Conservation (phyloP, 306 rosid genomes). For the Pyrus betulifolia region DNA sequence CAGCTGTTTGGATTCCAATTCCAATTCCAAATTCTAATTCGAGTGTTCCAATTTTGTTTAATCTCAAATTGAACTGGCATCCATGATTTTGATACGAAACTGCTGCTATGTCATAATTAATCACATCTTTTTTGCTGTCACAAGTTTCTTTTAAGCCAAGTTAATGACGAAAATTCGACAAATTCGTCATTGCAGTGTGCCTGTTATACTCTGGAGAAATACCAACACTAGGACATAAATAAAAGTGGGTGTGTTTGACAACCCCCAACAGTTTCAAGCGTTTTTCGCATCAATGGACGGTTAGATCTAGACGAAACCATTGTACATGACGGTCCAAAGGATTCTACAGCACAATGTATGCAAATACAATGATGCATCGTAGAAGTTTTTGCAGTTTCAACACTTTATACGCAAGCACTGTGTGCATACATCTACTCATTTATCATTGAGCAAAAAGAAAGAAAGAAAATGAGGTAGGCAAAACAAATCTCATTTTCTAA, state of each 20-base stretch:
- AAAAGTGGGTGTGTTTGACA: no score
- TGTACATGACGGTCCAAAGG: no score
- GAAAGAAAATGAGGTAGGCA: not conserved
- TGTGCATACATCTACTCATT: not conserved
- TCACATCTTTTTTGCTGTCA: not conserved
- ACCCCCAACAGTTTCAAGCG: no score
- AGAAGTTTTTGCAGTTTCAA: no score
- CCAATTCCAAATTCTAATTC: not conserved
- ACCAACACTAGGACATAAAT: not conserved
- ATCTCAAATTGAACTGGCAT: not conserved
- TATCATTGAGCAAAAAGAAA: not conserved
- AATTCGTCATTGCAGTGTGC: not conserved
- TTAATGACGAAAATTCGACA: not conserved
- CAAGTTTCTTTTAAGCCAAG: not conserved
- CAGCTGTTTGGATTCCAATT: not conserved
- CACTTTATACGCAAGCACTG: no score
- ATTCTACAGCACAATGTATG: no score
- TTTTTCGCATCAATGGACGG: no score
- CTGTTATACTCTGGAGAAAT: not conserved
- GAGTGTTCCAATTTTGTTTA: not conserved
- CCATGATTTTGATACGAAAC: not conserved
- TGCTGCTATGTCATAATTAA: not conserved
- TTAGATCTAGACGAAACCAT: no score
- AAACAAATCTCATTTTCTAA: conserved; percentile 16
- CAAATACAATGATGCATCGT: no score